A percentile compares a stretch with the other conserved stretches of the same genome.
Evolutionary conservation across 2,329 filamentous ascomycete genomes (phyloP).

Genomic region (Verticillium klebahnii): DNA sequence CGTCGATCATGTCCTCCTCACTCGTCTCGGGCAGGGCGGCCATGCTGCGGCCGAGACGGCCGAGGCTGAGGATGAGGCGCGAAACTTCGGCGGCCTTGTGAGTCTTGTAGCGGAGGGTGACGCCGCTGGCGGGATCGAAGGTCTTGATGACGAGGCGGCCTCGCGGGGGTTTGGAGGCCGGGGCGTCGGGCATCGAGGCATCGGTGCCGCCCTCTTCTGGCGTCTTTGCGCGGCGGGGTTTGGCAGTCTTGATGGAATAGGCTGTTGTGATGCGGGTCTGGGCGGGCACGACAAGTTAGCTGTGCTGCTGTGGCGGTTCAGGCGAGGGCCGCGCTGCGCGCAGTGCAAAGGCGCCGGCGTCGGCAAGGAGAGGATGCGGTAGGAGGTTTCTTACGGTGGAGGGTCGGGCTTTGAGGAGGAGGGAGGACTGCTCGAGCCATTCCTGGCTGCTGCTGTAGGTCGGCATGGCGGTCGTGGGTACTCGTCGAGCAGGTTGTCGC

Average conservation of each 20-base stretch:
- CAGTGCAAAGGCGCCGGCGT: neutral
- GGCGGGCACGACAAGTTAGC: neutral
- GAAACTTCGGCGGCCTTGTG: conserved; percentile 88
- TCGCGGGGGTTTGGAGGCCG: conserved; percentile 44
- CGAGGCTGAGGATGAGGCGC: conserved; percentile 72
- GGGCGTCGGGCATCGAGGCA: conserved; percentile 19
- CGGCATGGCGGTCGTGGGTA: conserved; percentile 55
- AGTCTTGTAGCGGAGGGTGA: conserved; percentile 85
- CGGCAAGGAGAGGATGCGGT: conserved; percentile 7
- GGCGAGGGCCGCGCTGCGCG: too few species aligned
- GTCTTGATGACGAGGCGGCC: conserved; percentile 82
- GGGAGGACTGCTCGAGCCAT: conserved; percentile 84
- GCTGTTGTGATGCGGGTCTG: conserved; percentile 89
- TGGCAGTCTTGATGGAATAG: conserved; percentile 66
- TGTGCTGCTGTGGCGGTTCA: neutral
- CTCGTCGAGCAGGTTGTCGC: neutral
- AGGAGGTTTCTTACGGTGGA: conserved; percentile 55
- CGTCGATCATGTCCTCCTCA: conserved; percentile 39
- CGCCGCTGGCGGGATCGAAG: conserved; percentile 77
- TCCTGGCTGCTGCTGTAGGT: conserved; percentile 78
- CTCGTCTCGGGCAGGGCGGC: conserved; percentile 45
- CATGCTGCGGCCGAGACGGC: conserved; percentile 68
- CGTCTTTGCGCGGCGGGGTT: conserved; percentile 20
- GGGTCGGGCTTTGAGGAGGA: conserved; percentile 82
- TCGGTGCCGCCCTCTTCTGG: conserved; percentile 21